phyloP scores from a whole-genome alignment of 1,284 basidiomycete species.

The Tremellales sp. region DNA sequence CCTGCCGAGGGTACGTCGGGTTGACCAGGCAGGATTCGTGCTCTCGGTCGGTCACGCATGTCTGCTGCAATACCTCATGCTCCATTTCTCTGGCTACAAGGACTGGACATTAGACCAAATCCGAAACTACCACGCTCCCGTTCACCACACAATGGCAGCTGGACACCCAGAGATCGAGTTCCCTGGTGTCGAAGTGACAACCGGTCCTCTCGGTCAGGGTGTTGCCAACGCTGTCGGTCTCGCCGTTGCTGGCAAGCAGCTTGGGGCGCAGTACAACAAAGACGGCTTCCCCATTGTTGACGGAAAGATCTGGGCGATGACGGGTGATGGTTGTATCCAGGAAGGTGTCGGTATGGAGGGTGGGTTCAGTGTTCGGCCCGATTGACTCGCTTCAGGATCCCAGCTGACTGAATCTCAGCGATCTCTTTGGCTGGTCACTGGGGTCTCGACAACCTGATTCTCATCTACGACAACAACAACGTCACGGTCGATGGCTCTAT shows the following conservation, averaged over 20 bases:
- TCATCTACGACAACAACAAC: conserved; percentile 46
- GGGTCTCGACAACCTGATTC: conserved; percentile 44
- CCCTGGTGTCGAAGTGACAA: conserved; percentile 32
- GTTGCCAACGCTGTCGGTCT: conserved; percentile 43
- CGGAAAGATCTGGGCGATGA: conserved; percentile 44
- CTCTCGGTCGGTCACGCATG: conserved; percentile 47
- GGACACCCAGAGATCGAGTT: conserved; percentile 44
- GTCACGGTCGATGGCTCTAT: conserved; percentile 47
- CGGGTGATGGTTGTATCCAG: conserved; percentile 48
- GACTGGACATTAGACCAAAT: conserved; percentile 43
- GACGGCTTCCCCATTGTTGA: conserved; percentile 32
- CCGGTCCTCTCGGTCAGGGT: conserved; percentile 39
- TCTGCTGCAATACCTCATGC: conserved; percentile 44
- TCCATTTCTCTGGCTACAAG: conserved; percentile 43
- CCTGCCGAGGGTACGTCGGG: neutral
- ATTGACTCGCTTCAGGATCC: no score
- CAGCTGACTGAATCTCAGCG: conserved; percentile 15
- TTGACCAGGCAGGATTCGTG: conserved; percentile 28
- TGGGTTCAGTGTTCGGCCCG: conserved; percentile 10
- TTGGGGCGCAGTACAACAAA: conserved; percentile 39
- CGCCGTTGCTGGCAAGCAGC: conserved; percentile 41
- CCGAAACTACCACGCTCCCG: conserved; percentile 39
- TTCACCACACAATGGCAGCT: conserved; percentile 32
- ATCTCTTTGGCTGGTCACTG: conserved; percentile 46
- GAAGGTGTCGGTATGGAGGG: conserved; percentile 47